Percentiles rank a stretch among this genome's conserved stretches.
Evolutionary conservation across 2,329 filamentous ascomycete species (phyloP).

Genomic region (Curvularia spicifera): DNA sequence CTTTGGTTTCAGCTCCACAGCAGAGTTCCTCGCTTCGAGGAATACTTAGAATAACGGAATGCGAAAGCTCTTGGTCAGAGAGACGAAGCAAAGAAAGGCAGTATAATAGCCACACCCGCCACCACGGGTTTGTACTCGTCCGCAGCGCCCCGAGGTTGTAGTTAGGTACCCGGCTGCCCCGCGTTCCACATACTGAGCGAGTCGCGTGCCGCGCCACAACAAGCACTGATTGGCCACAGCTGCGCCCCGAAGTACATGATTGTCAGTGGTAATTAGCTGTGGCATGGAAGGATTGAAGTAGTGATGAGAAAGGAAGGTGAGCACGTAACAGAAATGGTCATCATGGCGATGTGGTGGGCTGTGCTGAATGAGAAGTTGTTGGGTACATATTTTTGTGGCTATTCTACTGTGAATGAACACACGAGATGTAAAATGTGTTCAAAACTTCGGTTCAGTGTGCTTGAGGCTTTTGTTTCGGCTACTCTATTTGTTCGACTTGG

Average conservation of each 20-base stretch:
- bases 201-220: not conserved
- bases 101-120: not conserved
- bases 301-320: not conserved
- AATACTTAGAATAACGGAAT: not conserved
- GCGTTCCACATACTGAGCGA: not conserved
- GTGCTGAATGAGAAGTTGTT: not conserved
- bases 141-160: not conserved
- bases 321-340: not conserved
- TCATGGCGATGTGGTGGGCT: not conserved
- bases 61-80: not conserved
- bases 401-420: no score
- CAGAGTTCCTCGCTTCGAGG: not conserved
- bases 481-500: no score
- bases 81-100: not conserved
- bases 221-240: not conserved
- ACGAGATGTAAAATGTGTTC: no score
- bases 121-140: not conserved
- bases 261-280: not conserved
- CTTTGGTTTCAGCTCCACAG: not conserved
- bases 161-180: not conserved
- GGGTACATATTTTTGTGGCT: not conserved
- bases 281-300: not conserved
- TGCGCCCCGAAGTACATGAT: not conserved
- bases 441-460: no score
- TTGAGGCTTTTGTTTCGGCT: no score